Evolutionary conservation across 257 asterid species (phyloP), one percentile per base, ranked within the genome.

Genomic region (Nicotiana undulata): DNA sequence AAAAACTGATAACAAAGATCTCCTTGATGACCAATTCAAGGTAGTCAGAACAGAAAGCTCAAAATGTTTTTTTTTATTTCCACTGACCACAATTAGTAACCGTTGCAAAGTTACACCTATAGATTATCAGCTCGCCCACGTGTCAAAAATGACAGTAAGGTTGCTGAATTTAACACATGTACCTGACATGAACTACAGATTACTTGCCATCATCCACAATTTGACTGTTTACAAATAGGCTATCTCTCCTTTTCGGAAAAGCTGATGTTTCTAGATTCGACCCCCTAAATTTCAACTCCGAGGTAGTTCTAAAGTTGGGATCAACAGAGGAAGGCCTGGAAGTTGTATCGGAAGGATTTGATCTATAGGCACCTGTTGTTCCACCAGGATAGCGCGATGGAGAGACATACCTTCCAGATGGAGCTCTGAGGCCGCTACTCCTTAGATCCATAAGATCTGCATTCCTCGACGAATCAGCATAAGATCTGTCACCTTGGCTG

Each of bases 251-350:
- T 86, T 89, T 93, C 0, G 92, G 86, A 58, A 85, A 89, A 17
- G 89, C 94, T 4, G 90, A 66, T 40, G 82, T 70, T 55, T 95
- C 98, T 7, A 85, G 88, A 66, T 87, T 88, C 5, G 97, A 40
- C 51, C 95, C 98, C 72, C 98, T 84, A 80, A 74, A 93, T 78
- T 89, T 93, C 90, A 92, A 53, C 63, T 95, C 98, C 3, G 91
- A 81, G 22, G 86, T 63, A 40, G 87, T 65, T 79, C 96, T 89
- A 75, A 86, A 91, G 16, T 89, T 93, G 26, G 97, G 84, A 75
- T 95, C 98, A 51, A 86, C 92, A 9, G 89, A 70, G 66, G 89
- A 77, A 46, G 94, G 81, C 60, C 96, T 86, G 56, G 97, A 63
- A 81, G 86, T 92, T 32, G 85, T 34, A 59, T 91, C 97, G 13